Evolutionary conservation across 2,329 filamentous ascomycete genomes (phyloP).

Genomic region (Microdochium trichocladiopsis): DNA sequence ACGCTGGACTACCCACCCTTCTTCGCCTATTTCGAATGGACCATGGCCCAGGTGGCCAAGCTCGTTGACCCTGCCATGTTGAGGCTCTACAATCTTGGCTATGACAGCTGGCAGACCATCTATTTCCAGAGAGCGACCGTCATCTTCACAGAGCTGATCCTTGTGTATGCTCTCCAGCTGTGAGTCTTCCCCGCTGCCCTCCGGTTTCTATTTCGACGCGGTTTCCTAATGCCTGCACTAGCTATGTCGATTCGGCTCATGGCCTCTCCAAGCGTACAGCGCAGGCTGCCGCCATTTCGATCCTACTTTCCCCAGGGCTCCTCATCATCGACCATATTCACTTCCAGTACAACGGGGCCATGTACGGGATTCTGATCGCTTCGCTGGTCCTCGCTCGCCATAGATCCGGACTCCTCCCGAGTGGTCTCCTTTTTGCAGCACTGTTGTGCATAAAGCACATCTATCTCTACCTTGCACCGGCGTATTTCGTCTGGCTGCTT

Average conservation of each 20-base stretch:
- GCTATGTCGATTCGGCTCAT: conserved; percentile 68
- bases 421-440: conserved; percentile 76
- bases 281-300: conserved; percentile 80
- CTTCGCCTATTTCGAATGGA: conserved; percentile 96
- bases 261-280: conserved; percentile 62
- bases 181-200: conserved; percentile 30
- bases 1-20: conserved; percentile 98
- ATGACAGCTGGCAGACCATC: conserved; percentile 88
- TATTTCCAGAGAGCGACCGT: conserved; percentile 92
- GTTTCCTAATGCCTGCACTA: conserved; percentile 22
- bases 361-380: conserved; percentile 84
- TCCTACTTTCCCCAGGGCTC: conserved; percentile 85
- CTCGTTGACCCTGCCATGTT: conserved; percentile 79
- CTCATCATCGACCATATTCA: conserved; percentile 95
- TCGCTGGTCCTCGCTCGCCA: conserved; percentile 79
- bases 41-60: conserved; percentile 72
- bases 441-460: conserved; percentile 96
- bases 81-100: conserved; percentile 69
- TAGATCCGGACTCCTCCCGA: conserved; percentile 65
- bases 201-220: not conserved
- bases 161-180: conserved; percentile 76
- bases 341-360: conserved; percentile 97
- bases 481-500: conserved; percentile 92
- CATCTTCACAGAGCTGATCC: conserved; percentile 73
- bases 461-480: conserved; percentile 90